phyloP scores from a whole-genome alignment of 139 green algal species.

The Volvox reticuliferus region DNA sequence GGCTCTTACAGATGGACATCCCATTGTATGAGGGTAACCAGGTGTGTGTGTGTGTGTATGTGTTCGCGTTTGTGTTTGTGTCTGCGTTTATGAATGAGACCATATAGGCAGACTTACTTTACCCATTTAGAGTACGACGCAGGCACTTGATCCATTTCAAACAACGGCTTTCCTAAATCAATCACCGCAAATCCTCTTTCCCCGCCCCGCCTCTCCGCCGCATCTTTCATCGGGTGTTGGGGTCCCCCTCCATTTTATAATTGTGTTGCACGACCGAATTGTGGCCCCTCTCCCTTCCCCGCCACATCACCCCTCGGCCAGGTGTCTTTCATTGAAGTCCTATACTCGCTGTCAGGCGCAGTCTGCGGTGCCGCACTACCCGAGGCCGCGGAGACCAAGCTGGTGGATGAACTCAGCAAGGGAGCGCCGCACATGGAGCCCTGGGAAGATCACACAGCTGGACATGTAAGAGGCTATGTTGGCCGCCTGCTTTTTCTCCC shows the following conservation, averaged over 20 bases:
- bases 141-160: no score
- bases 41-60: not conserved
- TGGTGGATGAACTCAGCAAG: not conserved
- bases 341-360: constrained; percentile 7
- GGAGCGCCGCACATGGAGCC: not conserved
- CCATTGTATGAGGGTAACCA: not conserved
- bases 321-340: constrained; percentile 12
- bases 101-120: no score
- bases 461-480: not conserved
- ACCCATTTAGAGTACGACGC: no score
- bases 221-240: no score
- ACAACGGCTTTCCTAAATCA: no score
- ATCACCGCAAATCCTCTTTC: no score
- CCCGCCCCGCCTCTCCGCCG: no score
- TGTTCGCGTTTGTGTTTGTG: not conserved
- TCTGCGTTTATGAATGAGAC: not conserved
- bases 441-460: not conserved
- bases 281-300: not conserved
- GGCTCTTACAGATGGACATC: not conserved
- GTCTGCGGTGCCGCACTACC: not conserved
- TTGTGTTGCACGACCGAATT: no score
- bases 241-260: no score
- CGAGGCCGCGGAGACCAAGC: constrained; percentile 66
- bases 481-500: not conserved
- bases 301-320: not conserved